Evolutionary conservation across 441 rosid species (phyloP).

Genomic region (Adansonia grandidieri): DNA sequence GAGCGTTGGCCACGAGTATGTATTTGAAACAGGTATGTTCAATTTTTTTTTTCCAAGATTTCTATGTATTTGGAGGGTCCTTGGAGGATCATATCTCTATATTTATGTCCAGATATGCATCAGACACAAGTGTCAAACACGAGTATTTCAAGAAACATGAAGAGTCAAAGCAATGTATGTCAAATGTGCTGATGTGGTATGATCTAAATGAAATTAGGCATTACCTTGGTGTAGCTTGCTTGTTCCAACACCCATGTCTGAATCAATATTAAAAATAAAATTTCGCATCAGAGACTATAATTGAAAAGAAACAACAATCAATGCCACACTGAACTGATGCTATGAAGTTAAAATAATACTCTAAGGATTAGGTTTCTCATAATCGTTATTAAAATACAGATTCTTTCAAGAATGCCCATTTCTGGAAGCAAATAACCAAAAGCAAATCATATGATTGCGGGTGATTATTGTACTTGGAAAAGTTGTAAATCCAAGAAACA

Average conservation of each 20-base stretch:
- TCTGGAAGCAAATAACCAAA: conserved; percentile 2
- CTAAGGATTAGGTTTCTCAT: background rate
- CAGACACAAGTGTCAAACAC: no score
- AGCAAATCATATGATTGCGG: background rate
- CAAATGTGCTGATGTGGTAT: background rate
- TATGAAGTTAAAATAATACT: background rate
- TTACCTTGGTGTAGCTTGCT: conserved; percentile 84
- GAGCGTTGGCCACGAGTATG: no score
- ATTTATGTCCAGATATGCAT: no score
- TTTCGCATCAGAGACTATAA: background rate
- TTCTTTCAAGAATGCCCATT: background rate
- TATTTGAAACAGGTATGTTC: no score
- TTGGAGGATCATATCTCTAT: no score
- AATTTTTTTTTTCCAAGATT: no score
- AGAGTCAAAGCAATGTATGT: no score
- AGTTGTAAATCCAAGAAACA: conserved; percentile 20
- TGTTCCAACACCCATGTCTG: conserved; percentile 74
- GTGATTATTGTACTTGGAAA: background rate
- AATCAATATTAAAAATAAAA: conserved; percentile 23
- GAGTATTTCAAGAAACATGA: no score
- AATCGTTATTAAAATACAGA: background rate
- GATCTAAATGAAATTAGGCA: conserved; percentile 21
- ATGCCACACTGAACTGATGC: background rate
- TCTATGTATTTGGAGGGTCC: no score
- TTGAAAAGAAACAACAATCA: conserved; percentile 10